These are phyloP conservation scores for Penicillium verhagenii DNA, from an alignment of 495 filamentous ascomycete genomes.

Conservation along the genomic window DNA sequence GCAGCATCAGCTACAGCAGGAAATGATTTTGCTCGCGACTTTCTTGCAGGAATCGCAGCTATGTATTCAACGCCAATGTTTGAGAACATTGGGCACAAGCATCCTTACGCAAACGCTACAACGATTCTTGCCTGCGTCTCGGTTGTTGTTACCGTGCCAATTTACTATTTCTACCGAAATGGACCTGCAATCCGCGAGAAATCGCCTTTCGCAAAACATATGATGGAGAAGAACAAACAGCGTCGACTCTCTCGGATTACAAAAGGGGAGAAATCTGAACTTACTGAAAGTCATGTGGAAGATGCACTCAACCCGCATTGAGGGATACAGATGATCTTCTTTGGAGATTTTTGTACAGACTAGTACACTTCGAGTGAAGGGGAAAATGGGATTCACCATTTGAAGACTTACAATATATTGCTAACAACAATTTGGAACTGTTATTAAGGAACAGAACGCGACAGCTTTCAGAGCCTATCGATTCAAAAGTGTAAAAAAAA, in stretches of 20 bases:
- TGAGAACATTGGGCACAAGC: conserved; percentile 29
- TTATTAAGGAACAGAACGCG: too few species aligned
- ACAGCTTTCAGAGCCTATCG: too few species aligned
- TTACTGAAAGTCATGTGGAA: too few species aligned
- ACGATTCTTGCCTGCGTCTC: conserved; percentile 43
- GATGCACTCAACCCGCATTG: too few species aligned
- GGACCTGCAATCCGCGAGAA: conserved; percentile 41
- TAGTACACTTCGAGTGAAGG: too few species aligned
- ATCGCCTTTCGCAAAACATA: conserved; percentile 44
- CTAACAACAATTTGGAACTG: too few species aligned
- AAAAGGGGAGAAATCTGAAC: not conserved
- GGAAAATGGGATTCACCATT: too few species aligned
- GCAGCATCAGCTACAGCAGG: conserved; percentile 76
- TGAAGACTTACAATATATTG: too few species aligned
- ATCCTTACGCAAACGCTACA: conserved; percentile 37
- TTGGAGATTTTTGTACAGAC: too few species aligned
- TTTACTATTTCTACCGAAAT: conserved; percentile 51
- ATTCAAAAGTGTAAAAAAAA: too few species aligned
- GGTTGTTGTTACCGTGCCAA: conserved; percentile 44
- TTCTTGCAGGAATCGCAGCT: conserved; percentile 47
- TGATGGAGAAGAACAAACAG: not conserved
- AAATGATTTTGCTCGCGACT: conserved; percentile 55
- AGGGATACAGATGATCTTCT: too few species aligned
- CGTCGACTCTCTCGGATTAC: not conserved
- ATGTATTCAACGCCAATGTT: conserved; percentile 50